Evolutionary conservation across 345 rosid genomes (phyloP).

Genomic region (Eucalyptus brandiana): DNA sequence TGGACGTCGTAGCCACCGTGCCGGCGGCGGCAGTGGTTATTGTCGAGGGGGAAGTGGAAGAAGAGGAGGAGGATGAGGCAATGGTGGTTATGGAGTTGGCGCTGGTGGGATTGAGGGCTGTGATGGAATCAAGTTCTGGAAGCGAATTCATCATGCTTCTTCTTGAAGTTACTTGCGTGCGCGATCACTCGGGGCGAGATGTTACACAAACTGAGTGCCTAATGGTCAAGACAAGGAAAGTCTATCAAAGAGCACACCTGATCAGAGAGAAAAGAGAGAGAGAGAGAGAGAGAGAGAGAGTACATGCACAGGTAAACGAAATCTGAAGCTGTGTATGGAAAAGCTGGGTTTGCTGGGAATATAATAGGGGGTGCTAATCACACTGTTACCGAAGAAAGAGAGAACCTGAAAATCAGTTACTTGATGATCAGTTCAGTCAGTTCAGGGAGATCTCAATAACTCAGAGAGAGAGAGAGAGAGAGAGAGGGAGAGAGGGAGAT

Average conservation of each 20-base stretch:
- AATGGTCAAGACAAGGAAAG: not conserved
- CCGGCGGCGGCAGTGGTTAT: conserved; percentile 17
- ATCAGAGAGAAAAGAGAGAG: not conserved
- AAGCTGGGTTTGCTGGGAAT: not conserved
- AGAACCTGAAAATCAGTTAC: not conserved
- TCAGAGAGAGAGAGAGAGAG: not conserved
- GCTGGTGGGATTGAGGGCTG: not conserved
- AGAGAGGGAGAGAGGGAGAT: not conserved
- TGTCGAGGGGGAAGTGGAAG: not conserved
- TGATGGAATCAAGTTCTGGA: not conserved
- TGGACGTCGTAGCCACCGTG: conserved; percentile 36
- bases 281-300: not conserved
- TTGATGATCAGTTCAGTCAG: not conserved
- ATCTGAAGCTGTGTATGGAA: not conserved
- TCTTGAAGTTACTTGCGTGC: not conserved
- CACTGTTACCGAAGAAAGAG: not conserved
- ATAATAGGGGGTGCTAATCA: not conserved
- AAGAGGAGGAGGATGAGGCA: conserved; percentile 7
- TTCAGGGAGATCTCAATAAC: not conserved
- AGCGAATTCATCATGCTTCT: not conserved
- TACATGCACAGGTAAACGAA: not conserved
- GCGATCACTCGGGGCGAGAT: not conserved
- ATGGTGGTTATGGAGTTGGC: not conserved
- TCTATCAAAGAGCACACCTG: not conserved
- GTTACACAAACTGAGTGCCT: not conserved